phyloP scores from a whole-genome alignment of 148 eudicot species.

The Camellia japonica region DNA sequence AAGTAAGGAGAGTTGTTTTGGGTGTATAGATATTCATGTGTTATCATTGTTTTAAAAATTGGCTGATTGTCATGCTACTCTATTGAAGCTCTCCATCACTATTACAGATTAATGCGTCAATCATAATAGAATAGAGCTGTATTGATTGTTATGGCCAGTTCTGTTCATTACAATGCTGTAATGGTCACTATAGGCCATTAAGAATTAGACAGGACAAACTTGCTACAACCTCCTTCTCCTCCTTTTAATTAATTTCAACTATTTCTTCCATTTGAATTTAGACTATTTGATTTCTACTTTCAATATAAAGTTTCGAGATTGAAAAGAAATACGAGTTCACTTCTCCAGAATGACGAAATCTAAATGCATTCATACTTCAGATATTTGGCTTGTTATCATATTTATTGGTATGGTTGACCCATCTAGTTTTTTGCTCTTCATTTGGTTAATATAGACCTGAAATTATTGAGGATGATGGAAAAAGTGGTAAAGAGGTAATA shows the following conservation, averaged over 20 bases:
- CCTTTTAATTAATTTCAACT: neutral
- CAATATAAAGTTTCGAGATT: neutral
- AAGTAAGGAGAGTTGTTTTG: slow-evolving; percentile 44
- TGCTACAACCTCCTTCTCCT: neutral
- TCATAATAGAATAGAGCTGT: neutral
- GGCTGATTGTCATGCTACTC: neutral
- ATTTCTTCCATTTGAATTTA: neutral
- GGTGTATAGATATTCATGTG: neutral
- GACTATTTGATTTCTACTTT: neutral
- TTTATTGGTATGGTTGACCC: neutral
- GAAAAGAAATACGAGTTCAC: neutral
- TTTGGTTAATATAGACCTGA: neutral
- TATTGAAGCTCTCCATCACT: neutral
- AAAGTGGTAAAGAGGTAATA: neutral
- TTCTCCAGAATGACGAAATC: neutral
- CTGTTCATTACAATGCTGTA: neutral
- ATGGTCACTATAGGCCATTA: neutral
- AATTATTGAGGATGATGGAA: neutral
- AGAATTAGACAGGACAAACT: neutral
- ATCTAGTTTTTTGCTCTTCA: neutral
- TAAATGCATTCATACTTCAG: neutral
- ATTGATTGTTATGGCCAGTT: neutral
- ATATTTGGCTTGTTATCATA: neutral
- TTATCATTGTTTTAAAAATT: neutral
- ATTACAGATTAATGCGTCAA: neutral